Conservation (phyloP, 208 protist genomes). For the Leishmania mexicana region DNA sequence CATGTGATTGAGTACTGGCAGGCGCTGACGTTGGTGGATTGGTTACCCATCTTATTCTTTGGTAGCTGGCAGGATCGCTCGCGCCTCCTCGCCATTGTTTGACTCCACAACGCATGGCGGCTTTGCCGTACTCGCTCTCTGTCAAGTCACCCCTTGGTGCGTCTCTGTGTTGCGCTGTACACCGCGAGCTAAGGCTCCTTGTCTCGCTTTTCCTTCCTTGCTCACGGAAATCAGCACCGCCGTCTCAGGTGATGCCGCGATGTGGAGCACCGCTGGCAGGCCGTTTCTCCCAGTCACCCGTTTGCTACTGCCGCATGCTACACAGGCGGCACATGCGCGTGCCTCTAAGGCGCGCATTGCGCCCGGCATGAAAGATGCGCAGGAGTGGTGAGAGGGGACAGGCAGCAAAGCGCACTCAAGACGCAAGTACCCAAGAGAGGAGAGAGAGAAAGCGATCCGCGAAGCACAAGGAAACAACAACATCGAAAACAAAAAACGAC, state of each 20-base stretch:
- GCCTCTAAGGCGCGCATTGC: background rate
- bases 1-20: background rate
- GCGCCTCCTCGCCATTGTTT: background rate
- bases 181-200: too few species aligned
- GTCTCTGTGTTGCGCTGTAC: background rate
- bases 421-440: background rate
- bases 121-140: background rate
- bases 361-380: background rate
- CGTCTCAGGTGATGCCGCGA: background rate
- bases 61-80: background rate
- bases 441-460: background rate
- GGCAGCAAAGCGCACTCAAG: background rate
- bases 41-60: background rate
- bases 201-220: background rate
- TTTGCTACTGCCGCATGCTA: background rate
- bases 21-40: background rate
- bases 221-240: background rate
- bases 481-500: background rate
- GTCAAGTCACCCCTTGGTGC: background rate
- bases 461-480: background rate
- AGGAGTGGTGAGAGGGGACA: background rate
- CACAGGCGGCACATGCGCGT: background rate
- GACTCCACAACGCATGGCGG: background rate
- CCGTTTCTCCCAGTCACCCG: background rate
- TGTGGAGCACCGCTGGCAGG: background rate